Evolutionary conservation across 345 rosid genomes (phyloP), one percentile per base, ranked within the genome.

Genomic region (Cardiospermum halicacabum): DNA sequence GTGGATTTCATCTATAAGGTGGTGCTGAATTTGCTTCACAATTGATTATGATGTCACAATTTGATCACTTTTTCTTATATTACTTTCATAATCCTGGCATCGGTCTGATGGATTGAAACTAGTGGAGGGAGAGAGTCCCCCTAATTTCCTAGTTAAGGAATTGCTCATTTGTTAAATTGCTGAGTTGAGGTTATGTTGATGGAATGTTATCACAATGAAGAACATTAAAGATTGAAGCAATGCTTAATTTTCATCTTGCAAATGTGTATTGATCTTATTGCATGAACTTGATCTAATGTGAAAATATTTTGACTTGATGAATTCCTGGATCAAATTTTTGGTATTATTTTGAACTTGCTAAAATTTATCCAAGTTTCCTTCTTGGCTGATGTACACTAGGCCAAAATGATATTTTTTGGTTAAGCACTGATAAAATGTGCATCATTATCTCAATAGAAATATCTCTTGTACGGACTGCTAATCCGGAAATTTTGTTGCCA

Each of bases 401-500:
- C 32, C 50, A 24, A 3, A 28, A 27, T 64, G 28, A 34, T 34
- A 5, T 34, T 34, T 1, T 34, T 34, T 7, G 37, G 15, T 12
- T 28, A 40, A 27, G 28, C 7, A 18, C 49, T 43, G 7, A 31
- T 47, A n/a, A 25, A 32, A 11, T 31, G 27, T 57, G 27, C 55
- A 54, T 15, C 26, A 26, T 50, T 1, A 18, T 26, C 42, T 57
- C 3, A 9, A 36, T 48, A 13, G 12, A 39, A 27, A 57, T 11
- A 47, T 37, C 22, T 65, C 64, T 62, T 15, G 51, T 28, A 5
- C 34, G 30, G 45, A 18, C 5, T 37, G 36, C 28, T 61, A 25
- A 1, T 63, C 13, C 50, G 32, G 42, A 18, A 40, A 69, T 43
- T 3, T 62, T 47, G 16, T 36, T 71, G 62, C 58, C 69, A 64